Evolutionary conservation across 2,329 filamentous ascomycete species (phyloP).

Genomic region (Botryosphaeria agaves): DNA sequence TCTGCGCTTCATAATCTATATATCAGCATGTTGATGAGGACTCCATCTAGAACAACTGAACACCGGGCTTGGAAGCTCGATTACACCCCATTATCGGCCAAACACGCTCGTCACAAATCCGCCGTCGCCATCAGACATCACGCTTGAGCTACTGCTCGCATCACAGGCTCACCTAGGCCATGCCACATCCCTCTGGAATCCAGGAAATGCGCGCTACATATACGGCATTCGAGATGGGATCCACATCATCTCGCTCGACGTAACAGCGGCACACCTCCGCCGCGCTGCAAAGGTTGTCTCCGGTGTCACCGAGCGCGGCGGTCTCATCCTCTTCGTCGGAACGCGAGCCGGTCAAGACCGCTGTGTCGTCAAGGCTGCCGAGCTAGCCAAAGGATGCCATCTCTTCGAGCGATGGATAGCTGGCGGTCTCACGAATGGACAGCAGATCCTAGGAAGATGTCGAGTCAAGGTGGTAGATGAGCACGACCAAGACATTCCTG

Average conservation of each 20-base stretch:
- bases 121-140: conserved; percentile 61
- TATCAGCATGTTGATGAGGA: too few species aligned
- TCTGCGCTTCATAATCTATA: too few species aligned
- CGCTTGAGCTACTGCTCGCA: conserved; percentile 78
- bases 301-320: conserved; percentile 66
- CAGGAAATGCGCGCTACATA: conserved; percentile 84
- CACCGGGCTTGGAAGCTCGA: conserved; percentile 18
- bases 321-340: conserved; percentile 79
- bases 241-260: conserved; percentile 85
- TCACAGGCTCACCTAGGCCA: conserved; percentile 83
- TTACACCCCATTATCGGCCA: conserved; percentile 42
- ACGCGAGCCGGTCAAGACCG: conserved; percentile 68
- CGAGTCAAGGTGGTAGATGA: conserved; percentile 61
- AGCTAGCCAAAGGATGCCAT: conserved; percentile 64
- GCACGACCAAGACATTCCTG: conserved; percentile 43
- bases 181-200: conserved; percentile 83
- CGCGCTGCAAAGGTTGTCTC: conserved; percentile 84
- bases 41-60: conserved; percentile 20
- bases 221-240: conserved; percentile 75
- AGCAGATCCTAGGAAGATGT: conserved; percentile 64
- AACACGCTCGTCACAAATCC: conserved; percentile 52
- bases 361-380: conserved; percentile 64
- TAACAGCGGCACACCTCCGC: conserved; percentile 76
- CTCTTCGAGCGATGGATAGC: conserved; percentile 88
- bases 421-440: conserved; percentile 79